phyloP scores from a whole-genome alignment of 306 rosid genomes.

The Cucurbita argyrosperma region DNA sequence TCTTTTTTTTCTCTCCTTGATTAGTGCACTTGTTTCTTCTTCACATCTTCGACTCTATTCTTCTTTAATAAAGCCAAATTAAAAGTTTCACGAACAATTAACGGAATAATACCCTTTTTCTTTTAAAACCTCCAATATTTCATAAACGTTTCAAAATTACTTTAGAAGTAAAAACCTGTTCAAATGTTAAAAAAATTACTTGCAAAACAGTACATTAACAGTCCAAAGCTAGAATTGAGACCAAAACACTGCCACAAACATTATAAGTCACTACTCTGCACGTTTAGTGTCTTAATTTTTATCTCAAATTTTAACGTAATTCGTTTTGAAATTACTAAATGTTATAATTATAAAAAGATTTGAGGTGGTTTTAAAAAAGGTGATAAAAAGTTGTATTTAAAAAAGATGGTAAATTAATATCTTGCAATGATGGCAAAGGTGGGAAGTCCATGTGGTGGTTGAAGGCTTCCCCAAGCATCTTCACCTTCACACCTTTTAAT shows the following conservation, averaged over 20 bases:
- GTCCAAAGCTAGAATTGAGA: no score
- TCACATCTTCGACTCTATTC: conserved; percentile 19
- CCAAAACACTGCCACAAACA: no score
- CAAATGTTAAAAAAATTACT: no score
- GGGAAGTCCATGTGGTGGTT: conserved; percentile 15
- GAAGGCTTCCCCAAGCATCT: neutral
- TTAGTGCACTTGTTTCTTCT: neutral
- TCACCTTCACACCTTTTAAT: neutral
- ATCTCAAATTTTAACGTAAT: no score
- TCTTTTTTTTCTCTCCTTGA: neutral
- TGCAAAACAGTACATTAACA: no score
- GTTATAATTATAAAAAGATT: neutral
- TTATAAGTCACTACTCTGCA: no score
- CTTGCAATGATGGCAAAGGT: conserved; percentile 12
- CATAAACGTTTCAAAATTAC: no score
- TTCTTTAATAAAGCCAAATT: neutral
- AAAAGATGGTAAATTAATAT: neutral
- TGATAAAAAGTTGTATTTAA: neutral
- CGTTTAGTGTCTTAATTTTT: no score
- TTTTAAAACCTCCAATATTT: no score
- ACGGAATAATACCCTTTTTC: no score
- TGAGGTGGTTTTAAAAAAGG: neutral
- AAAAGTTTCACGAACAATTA: neutral
- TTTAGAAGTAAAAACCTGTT: no score
- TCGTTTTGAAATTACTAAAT: no score